These are phyloP conservation scores for Chrysochromulina tobinii DNA, from an alignment of 78 protist species.

Conservation along the genomic window DNA sequence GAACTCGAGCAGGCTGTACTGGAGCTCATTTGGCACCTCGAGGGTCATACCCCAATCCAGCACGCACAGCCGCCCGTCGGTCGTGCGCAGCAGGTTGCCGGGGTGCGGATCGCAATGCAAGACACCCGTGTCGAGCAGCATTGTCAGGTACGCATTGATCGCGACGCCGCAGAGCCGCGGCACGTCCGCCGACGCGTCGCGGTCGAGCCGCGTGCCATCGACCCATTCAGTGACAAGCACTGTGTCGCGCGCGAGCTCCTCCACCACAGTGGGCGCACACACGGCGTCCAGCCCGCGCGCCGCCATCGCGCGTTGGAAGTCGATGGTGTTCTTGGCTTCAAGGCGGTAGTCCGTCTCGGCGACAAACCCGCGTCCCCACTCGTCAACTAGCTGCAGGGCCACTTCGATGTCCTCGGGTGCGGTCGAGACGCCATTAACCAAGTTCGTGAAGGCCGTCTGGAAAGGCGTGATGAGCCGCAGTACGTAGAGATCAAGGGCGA, in stretches of 20 bases:
- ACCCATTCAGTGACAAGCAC: background rate
- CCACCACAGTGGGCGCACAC: background rate
- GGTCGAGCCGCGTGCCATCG: conserved; percentile 9
- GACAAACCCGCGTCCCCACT: conserved; percentile 47
- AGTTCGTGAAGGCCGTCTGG: background rate
- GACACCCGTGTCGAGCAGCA: conserved; percentile 26
- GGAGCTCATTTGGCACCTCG: background rate
- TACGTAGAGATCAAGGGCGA: background rate
- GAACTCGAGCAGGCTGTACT: conserved; percentile 30
- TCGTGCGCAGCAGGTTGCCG: conserved; percentile 16
- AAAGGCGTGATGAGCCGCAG: conserved; percentile 2
- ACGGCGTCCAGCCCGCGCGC: background rate
- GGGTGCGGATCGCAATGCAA: conserved; percentile 50
- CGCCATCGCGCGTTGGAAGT: background rate
- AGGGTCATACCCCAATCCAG: conserved; percentile 39
- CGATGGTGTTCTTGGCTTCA: conserved; percentile 12
- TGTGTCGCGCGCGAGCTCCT: background rate
- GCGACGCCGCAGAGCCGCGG: conserved; percentile 40
- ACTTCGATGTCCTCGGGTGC: background rate
- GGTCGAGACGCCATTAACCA: background rate
- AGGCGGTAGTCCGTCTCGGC: conserved; percentile 37
- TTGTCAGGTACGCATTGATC: conserved; percentile 41
- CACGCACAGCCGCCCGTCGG: conserved; percentile 5
- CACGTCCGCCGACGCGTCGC: conserved; percentile 10
- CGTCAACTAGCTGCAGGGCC: background rate